Evolutionary conservation across 768 basidiomycete genomes (phyloP).

Genomic region (Suillus americanus): DNA sequence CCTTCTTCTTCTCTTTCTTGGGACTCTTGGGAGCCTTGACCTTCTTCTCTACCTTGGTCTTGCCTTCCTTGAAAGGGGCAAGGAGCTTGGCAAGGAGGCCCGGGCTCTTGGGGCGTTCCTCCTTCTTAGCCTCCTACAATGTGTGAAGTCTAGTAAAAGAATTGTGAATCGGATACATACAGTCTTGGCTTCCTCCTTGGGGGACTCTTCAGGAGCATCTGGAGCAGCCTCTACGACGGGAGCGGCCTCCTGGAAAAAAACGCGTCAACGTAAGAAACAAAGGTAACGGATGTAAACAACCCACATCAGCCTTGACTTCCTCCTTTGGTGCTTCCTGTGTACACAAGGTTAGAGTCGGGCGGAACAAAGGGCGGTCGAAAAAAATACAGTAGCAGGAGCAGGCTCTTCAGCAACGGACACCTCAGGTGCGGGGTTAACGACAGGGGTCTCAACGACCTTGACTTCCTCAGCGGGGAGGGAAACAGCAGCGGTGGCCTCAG

Average conservation of each 20-base stretch:
- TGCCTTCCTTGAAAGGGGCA: constrained; percentile 66
- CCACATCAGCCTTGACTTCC: constrained; percentile 39
- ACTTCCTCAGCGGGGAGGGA: constrained; percentile 50
- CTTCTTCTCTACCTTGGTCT: constrained; percentile 54
- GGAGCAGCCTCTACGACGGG: constrained; percentile 30
- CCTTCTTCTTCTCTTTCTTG: constrained; percentile 83
- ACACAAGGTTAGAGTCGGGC: constrained; percentile 2
- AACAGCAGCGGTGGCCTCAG: constrained; percentile 50
- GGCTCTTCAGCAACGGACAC: constrained; percentile 34
- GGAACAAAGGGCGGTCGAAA: constrained; percentile 2
- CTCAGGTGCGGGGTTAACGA: constrained; percentile 29
- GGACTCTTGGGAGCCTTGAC: constrained; percentile 69
- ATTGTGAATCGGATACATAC: constrained; percentile 22
- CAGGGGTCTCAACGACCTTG: constrained; percentile 45
- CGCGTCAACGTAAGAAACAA: background rate
- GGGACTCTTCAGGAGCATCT: constrained; percentile 25
- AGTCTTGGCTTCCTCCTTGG: constrained; percentile 44
- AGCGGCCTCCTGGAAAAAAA: constrained; percentile 30
- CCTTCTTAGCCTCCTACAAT: constrained; percentile 55
- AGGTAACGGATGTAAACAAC: constrained; percentile 3
- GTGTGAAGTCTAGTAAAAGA: constrained; percentile 23
- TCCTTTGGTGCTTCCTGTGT: constrained; percentile 43
- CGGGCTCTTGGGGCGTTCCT: constrained; percentile 81
- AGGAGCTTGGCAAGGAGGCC: constrained; percentile 75
- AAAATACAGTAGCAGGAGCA: constrained; percentile 36